Conservation (phyloP, 768 basidiomycete species). For the Agaricus subrufescens region DNA sequence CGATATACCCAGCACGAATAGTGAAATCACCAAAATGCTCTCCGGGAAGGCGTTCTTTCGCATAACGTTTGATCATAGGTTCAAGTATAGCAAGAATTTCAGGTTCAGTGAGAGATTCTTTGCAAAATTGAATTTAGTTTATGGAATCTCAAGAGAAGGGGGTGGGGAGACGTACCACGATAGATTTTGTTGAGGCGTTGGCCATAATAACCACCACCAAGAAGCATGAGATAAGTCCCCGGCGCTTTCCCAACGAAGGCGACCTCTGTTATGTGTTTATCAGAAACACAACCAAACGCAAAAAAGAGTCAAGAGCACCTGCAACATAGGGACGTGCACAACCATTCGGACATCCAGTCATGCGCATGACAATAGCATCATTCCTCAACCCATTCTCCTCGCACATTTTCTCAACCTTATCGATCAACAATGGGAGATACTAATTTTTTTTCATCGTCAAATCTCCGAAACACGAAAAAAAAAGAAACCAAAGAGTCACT, state of each 20-base stretch:
- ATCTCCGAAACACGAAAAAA: neutral
- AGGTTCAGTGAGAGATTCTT: slow-evolving; percentile 84
- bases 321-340: slow-evolving; percentile 93
- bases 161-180: slow-evolving; percentile 45
- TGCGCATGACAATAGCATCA: slow-evolving; percentile 96
- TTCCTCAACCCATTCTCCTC: slow-evolving; percentile 91
- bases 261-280: slow-evolving; percentile 52
- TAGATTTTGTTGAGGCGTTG: slow-evolving; percentile 96
- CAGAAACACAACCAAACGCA: neutral
- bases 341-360: slow-evolving; percentile 96
- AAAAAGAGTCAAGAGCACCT: slow-evolving; percentile 31
- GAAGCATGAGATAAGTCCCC: slow-evolving; percentile 88
- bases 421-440: slow-evolving; percentile 90
- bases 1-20: slow-evolving; percentile 87
- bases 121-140: neutral
- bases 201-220: slow-evolving; percentile 94
- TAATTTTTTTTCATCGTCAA: slow-evolving; percentile 21
- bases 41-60: slow-evolving; percentile 78
- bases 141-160: neutral
- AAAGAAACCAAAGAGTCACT: slow-evolving; percentile 14
- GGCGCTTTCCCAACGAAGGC: slow-evolving; percentile 97
- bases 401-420: slow-evolving; percentile 93
- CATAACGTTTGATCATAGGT: slow-evolving; percentile 95
- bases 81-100: slow-evolving; percentile 85
- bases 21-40: slow-evolving; percentile 97